These are phyloP conservation scores for Cicer bijugum DNA, from an alignment of 306 rosid genomes.

Conservation along the genomic window DNA sequence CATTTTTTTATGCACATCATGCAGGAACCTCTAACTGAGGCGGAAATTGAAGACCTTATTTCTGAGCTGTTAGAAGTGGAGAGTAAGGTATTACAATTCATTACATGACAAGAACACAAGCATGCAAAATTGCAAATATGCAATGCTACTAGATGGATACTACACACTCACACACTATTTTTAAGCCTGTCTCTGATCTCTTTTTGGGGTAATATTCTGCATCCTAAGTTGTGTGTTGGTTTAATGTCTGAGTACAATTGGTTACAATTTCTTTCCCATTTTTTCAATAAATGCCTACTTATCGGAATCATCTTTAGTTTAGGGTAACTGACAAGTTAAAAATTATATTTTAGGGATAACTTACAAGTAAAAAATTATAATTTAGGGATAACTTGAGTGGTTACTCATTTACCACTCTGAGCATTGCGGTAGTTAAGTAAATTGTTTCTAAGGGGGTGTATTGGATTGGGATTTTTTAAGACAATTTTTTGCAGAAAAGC, in stretches of 20 bases:
- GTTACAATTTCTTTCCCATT: background rate
- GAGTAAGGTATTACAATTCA: slow-evolving; percentile 76
- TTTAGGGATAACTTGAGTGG: slow-evolving; percentile 4
- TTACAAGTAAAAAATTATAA: background rate
- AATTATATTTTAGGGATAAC: slow-evolving; percentile 3
- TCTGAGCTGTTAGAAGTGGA: slow-evolving; percentile 89
- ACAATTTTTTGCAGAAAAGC: background rate
- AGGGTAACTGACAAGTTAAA: background rate
- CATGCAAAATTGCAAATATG: background rate
- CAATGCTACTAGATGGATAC: slow-evolving; percentile 20
- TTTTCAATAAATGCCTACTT: slow-evolving; percentile 19
- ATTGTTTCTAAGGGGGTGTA: background rate
- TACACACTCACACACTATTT: background rate
- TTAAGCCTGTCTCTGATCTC: slow-evolving; percentile 17
- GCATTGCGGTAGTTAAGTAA: background rate
- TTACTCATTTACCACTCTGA: slow-evolving; percentile 1
- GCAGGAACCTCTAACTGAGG: slow-evolving; percentile 85
- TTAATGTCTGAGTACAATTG: background rate
- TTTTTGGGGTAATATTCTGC: background rate
- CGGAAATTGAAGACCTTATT: slow-evolving; percentile 77
- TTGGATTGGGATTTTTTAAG: background rate
- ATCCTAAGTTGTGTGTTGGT: slow-evolving; percentile 29
- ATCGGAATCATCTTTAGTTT: slow-evolving; percentile 4
- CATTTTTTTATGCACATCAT: slow-evolving; percentile 43
- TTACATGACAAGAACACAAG: slow-evolving; percentile 17